Base-by-base conservation (phyloP, 2,329 filamentous ascomycete species). In the Alternaria ethzedia region DNA sequence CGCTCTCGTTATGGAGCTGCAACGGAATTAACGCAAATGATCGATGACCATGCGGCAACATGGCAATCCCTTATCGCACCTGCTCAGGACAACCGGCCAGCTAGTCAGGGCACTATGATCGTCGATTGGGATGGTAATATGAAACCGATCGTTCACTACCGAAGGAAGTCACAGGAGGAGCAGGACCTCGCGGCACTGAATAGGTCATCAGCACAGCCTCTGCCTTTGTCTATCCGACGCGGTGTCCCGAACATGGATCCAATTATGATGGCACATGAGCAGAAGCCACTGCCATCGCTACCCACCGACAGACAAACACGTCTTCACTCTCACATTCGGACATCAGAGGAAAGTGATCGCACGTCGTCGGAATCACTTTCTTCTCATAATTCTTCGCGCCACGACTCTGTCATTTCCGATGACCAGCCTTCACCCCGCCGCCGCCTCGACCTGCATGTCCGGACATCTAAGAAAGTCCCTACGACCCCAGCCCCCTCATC, bases 1-100 rank as follows among this genome's bases (percentile, higher is more conserved):
- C 49, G 49, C 49, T 56, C 49, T 15, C 49, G 49, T 32, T 56
- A 56, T 41, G 54, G 54, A 3, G 17, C 54, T 30, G 17, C 54
- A 46, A 41, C 23, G 11, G 54, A 56, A 13, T 26, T 56, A 46
- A 46, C 41, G 41, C n/a, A 23, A 10, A 45, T 69, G 21, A 71
- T 77, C 10, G 72, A 76, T 25, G 63, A 63, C 4, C 61, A 72
- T 46, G 49, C 73, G 28, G 63, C 71, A 13, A 64, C 61, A 56
- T 64, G 70, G 47, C 26, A 50, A 13, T 46, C 36, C 0, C 36
- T 41, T 45, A 7, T 21, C 59, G 11, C 36, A 59, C 49, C 46
- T 21, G 20, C 47, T 11, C 28, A 12, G 15, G 17, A n/a, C 46
- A 44, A 25, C 43, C 64, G 23, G 28, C 49, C 32, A 21, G 28